phyloP scores from a whole-genome alignment of 164 flowering plant species.

The Akebia trifoliata region DNA sequence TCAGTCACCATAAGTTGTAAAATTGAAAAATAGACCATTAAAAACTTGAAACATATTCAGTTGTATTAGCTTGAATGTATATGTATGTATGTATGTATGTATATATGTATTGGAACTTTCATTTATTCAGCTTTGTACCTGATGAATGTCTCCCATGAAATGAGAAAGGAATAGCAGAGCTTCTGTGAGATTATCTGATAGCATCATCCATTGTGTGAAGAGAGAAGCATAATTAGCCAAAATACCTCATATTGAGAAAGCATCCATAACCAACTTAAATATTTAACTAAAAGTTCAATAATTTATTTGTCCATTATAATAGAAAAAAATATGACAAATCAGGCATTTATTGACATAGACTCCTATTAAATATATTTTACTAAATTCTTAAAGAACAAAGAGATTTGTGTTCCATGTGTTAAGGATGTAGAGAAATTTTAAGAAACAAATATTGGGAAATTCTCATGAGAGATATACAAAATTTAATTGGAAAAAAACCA shows the following conservation, averaged over 20 bases:
- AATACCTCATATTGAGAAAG: neutral
- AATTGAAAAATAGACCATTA: neutral
- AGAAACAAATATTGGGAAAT: too few relatives aligned
- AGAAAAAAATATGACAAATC: too few relatives aligned
- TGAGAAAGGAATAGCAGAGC: conserved; percentile 89
- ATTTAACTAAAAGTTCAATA: too few relatives aligned
- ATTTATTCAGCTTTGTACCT: conserved; percentile 32
- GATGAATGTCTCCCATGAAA: conserved; percentile 81
- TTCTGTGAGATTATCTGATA: conserved; percentile 80
- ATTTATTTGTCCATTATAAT: too few relatives aligned
- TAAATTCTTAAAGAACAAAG: too few relatives aligned
- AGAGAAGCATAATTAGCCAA: neutral
- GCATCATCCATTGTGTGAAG: neutral
- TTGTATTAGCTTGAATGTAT: too few relatives aligned
- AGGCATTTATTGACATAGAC: too few relatives aligned
- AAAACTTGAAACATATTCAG: neutral
- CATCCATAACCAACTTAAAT: neutral
- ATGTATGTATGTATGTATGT: neutral
- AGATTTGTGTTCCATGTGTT: too few relatives aligned
- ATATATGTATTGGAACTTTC: neutral
- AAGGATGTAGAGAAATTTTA: too few relatives aligned
- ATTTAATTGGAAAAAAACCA: neutral
- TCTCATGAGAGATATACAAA: neutral
- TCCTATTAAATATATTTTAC: too few relatives aligned
- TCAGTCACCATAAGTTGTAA: neutral